Conservation (phyloP, 805 yeast species). For the Yamadazyma kitorensis region DNA sequence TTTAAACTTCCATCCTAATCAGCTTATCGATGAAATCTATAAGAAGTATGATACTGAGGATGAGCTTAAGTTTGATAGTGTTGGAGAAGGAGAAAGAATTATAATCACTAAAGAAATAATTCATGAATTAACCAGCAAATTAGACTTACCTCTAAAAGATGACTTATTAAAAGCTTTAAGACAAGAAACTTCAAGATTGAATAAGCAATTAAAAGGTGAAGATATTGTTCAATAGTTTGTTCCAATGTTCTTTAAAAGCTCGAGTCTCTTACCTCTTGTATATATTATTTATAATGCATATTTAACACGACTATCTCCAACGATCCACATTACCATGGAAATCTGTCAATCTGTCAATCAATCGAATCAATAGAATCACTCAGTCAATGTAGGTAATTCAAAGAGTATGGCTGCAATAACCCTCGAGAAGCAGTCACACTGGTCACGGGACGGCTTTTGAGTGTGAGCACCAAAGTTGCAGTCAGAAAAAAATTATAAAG, state of each 20-base stretch:
- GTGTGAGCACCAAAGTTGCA: neutral
- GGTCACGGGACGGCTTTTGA: slow-evolving; percentile 4
- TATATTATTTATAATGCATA: neutral
- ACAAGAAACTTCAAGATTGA: slow-evolving; percentile 46
- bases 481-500: slow-evolving; percentile 6
- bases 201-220: slow-evolving; percentile 15
- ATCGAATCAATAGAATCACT: neutral
- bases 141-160: slow-evolving; percentile 43
- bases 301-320: too few relatives aligned
- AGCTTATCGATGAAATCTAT: slow-evolving; percentile 19
- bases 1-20: slow-evolving; percentile 16
- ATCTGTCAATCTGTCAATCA: too few relatives aligned
- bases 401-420: neutral
- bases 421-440: slow-evolving; percentile 5
- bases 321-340: too few relatives aligned
- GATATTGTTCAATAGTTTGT: slow-evolving; percentile 18
- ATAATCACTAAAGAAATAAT: slow-evolving; percentile 46
- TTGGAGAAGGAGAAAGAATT: slow-evolving; percentile 30
- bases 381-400: too few relatives aligned
- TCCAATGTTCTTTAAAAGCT: too few relatives aligned
- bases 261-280: neutral
- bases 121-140: slow-evolving; percentile 40
- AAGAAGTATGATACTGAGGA: slow-evolving; percentile 1
- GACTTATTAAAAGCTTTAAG: slow-evolving; percentile 49
- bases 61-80: slow-evolving; percentile 10